phyloP scores from a whole-genome alignment of 2,329 filamentous ascomycete genomes.

The Pseudofabraea citricarpa region DNA sequence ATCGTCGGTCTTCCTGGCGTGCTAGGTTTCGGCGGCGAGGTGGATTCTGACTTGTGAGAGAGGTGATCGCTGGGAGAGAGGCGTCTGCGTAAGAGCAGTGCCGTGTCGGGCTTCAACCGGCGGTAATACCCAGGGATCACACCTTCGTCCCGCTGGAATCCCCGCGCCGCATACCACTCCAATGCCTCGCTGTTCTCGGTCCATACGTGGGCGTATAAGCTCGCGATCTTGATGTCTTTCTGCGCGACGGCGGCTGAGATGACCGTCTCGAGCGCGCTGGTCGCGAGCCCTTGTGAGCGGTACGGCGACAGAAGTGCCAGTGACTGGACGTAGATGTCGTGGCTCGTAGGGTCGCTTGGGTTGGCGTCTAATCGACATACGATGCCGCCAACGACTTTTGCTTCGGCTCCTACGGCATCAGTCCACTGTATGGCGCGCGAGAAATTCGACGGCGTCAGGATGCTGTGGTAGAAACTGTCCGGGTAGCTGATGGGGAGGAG shows the following conservation, averaged over 20 bases:
- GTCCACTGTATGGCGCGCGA: constrained; percentile 57
- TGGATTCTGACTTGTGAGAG: constrained; percentile 28
- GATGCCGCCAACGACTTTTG: constrained; percentile 56
- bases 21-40: background rate
- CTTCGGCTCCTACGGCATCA: constrained; percentile 29
- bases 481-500: constrained; percentile 60
- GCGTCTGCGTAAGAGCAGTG: constrained; percentile 51
- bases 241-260: constrained; percentile 19
- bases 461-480: constrained; percentile 56
- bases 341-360: constrained; percentile 17
- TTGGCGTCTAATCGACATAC: constrained; percentile 56
- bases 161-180: constrained; percentile 55
- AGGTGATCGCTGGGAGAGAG: constrained; percentile 21
- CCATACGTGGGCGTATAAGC: constrained; percentile 64
- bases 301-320: constrained; percentile 60
- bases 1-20: background rate
- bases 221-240: constrained; percentile 24
- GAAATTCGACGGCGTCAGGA: constrained; percentile 47
- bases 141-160: constrained; percentile 44
- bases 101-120: constrained; percentile 55
- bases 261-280: constrained; percentile 42
- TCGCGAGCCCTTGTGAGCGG: constrained; percentile 52
- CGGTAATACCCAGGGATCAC: constrained; percentile 55
- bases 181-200: constrained; percentile 60
- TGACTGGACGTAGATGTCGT: constrained; percentile 60